A percentile compares a stretch with the other conserved stretches of the same genome.
Conservation (phyloP, 768 basidiomycete genomes). For the Xerocomellus dryophilus region DNA sequence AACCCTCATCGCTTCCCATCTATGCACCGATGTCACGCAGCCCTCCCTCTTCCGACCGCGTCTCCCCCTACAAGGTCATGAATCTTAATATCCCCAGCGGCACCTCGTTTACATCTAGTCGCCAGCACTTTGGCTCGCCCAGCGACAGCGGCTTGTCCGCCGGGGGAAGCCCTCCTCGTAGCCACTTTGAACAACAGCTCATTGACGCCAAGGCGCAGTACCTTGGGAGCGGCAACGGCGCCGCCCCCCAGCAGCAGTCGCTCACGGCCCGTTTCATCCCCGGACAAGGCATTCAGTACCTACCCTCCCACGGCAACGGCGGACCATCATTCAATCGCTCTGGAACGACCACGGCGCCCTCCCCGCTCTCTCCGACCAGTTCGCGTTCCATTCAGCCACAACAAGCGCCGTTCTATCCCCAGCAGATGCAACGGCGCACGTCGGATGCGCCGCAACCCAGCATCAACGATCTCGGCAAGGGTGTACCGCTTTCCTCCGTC, state of each 20-base stretch:
- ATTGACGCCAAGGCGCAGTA: slow-evolving; percentile 42
- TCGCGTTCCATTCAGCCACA: slow-evolving; percentile 30
- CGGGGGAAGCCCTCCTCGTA: slow-evolving; percentile 48
- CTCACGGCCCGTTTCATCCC: slow-evolving; percentile 62
- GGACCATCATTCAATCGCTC: slow-evolving; percentile 38
- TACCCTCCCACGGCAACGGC: slow-evolving; percentile 37
- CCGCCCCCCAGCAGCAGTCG: slow-evolving; percentile 29
- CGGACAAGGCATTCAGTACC: slow-evolving; percentile 61
- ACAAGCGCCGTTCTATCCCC: slow-evolving; percentile 29
- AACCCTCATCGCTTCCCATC: slow-evolving; percentile 74
- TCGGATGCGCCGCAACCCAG: slow-evolving; percentile 37
- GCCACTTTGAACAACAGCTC: slow-evolving; percentile 46
- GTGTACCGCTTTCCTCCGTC: slow-evolving; percentile 81
- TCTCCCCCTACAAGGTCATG: slow-evolving; percentile 58
- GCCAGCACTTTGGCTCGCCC: slow-evolving; percentile 53
- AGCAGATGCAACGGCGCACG: slow-evolving; percentile 37
- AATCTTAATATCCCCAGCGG: slow-evolving; percentile 56
- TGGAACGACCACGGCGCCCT: slow-evolving; percentile 37
- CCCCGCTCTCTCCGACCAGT: slow-evolving; percentile 55
- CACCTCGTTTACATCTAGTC: slow-evolving; percentile 39
- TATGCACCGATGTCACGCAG: slow-evolving; percentile 68
- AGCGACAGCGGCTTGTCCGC: slow-evolving; percentile 57
- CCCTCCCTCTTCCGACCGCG: slow-evolving; percentile 50
- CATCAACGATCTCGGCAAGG: slow-evolving; percentile 73
- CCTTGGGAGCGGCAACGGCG: slow-evolving; percentile 20